Evolutionary conservation across 2,329 filamentous ascomycete species (phyloP), one percentile per base, ranked within the genome.

Genomic region (Trichoderma breve): DNA sequence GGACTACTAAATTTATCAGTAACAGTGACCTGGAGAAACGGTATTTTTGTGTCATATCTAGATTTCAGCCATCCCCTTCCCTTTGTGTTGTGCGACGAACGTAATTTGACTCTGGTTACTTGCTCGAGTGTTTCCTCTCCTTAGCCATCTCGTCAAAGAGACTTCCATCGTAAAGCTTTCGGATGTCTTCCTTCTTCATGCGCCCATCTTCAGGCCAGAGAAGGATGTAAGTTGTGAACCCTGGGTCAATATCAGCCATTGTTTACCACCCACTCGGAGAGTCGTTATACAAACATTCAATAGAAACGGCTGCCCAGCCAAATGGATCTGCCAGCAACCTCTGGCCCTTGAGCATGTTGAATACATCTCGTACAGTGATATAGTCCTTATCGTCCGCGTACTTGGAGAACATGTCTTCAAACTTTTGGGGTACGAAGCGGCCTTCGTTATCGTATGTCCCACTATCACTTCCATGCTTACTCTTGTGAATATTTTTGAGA

Each of bases 141-240:
- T 55, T 72, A 4, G 73, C 70, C 47, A 74, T 64, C 28, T 71
- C 65, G 14, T 70, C 73, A 47, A 75, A 75, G 2, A 75, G 39
- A 65, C 74, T 75, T 3, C 74, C 77, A 43, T 78, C 77, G 6
- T 76, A 78, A 6, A 78, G 32, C 3, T 72, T 72, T 0, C 76
- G 75, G 8, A 78, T 72, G 9, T 90, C 88, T 60, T 90, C 87
- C 78, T 90, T 90, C 76, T 79, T 82, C 79, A 90, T 83, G 65
- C 81, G 80, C 0, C 88, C 88, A 76, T 90, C 86, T 53, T 84
- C 82, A 0, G 88, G 87, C 84, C 76, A 77, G 1, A 89, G 79
- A 58, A 90, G 79, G 18, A 89, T 75, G 71, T 86, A 88, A 0
- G 85, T 85, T 0, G 73, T 71, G 18, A 74, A 11, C 75, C 77